These are phyloP conservation scores for Anthoceros angustus DNA, from an alignment of 225 moss, liverwort and hornwort species.

Conservation along the genomic window DNA sequence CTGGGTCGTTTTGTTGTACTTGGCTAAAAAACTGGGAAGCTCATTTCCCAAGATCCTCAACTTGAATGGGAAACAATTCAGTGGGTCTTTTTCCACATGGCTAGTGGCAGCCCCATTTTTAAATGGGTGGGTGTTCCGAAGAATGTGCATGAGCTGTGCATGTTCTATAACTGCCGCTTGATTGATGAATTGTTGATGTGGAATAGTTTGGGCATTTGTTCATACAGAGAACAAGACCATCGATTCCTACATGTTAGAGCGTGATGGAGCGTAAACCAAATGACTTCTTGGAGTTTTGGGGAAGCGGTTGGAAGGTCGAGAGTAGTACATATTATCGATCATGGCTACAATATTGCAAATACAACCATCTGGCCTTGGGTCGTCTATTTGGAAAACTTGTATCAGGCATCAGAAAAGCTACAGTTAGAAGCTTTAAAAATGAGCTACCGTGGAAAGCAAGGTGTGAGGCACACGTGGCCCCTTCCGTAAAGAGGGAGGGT, in stretches of 20 bases:
- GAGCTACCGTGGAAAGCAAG: slow-evolving; percentile 20
- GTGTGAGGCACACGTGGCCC: slow-evolving; percentile 23
- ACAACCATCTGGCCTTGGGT: slow-evolving; percentile 43
- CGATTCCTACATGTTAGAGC: slow-evolving; percentile 34
- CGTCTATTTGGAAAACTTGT: neutral
- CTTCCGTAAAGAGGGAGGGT: too few species aligned
- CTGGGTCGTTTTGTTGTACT: slow-evolving; percentile 67
- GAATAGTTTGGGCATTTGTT: slow-evolving; percentile 43
- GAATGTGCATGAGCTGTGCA: neutral
- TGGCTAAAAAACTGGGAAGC: slow-evolving; percentile 67
- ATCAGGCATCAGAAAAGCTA: slow-evolving; percentile 7
- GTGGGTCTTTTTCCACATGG: slow-evolving; percentile 79
- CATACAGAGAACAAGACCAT: slow-evolving; percentile 26
- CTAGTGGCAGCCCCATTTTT: slow-evolving; percentile 71
- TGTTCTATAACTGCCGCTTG: neutral
- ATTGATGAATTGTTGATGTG: too few species aligned
- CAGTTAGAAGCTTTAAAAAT: slow-evolving; percentile 17
- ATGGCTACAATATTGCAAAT: slow-evolving; percentile 37
- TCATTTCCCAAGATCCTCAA: slow-evolving; percentile 45
- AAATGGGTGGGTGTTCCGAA: slow-evolving; percentile 25
- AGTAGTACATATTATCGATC: slow-evolving; percentile 9
- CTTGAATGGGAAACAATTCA: slow-evolving; percentile 71
- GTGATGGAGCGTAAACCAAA: slow-evolving; percentile 21
- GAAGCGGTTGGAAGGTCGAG: slow-evolving; percentile 14
- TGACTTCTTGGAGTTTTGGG: slow-evolving; percentile 34